phyloP scores from a whole-genome alignment of 345 rosid species.

The Hibiscus tridactylites region DNA sequence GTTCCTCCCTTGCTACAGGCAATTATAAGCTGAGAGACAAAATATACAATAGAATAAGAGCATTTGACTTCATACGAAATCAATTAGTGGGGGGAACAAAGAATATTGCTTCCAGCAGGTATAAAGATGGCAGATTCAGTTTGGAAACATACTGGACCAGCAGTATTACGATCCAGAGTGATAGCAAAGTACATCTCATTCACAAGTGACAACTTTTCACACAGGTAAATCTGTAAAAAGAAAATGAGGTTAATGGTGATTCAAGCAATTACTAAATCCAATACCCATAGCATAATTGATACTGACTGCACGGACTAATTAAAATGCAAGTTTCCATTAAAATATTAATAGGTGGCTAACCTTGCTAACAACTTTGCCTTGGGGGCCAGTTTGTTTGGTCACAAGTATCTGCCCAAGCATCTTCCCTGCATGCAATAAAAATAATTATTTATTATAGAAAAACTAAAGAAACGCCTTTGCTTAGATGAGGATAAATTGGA shows the following conservation, averaged over 20 bases:
- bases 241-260: conserved; percentile 8
- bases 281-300: not conserved
- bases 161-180: conserved; percentile 84
- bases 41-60: not conserved
- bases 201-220: conserved; percentile 81
- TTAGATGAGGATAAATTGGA: not conserved
- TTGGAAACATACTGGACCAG: conserved; percentile 78
- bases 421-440: conserved; percentile 47
- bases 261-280: not conserved
- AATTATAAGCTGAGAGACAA: conserved; percentile 67
- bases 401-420: conserved; percentile 98
- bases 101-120: not conserved
- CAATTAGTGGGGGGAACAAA: not conserved
- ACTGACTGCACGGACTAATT: not conserved
- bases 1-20: conserved; percentile 97
- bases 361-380: conserved; percentile 99
- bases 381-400: conserved; percentile 94
- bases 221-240: conserved; percentile 74
- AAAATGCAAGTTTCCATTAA: not conserved
- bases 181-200: conserved; percentile 99
- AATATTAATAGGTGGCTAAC: conserved; percentile 13
- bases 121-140: not conserved
- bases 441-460: not conserved
- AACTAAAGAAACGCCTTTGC: not conserved
- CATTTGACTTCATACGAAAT: not conserved